Base-by-base conservation (phyloP, 345 rosid genomes). In the Kernera saxatilis region DNA sequence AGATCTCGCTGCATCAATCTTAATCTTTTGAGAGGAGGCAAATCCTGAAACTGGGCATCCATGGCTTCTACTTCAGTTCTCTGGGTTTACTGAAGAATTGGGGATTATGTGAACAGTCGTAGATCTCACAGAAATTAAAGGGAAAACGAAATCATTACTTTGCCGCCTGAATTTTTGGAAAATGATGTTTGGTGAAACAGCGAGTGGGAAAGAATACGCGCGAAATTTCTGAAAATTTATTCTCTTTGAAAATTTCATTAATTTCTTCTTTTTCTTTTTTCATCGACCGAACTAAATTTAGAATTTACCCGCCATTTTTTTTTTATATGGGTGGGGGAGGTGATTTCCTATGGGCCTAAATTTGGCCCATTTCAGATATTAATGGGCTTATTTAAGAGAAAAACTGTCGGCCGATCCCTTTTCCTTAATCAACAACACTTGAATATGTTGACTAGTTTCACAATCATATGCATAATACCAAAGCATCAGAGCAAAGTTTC, bases 1-100 rank as follows among this genome's bases (percentile, higher is more conserved):
- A 69, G 62, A 63, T 63, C 79, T 55, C 80, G 78, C 40, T 85
- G 93, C 65, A 85, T 58, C 57, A 87, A 46, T 29, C 86, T 76
- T 27, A 84, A 79, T 54, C 99, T 74, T 69, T 94, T 89, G 79
- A 87, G 83, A 67, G 97, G 97, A 67, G 97, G 97, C 23, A 88
- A 49, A 15, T 76, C 56, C 59, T 82, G 87, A 48, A 61, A 80
- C 6, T 74, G 75, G 56, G 81, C 5, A 44, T 86, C 90, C 94
- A 85, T 92, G 44, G 60, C 59, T 58, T 53, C 43, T 26, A 0
- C 9, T 62, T 70, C 32, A 69, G 72, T 32, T 76, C 74, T 70
- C 8, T 56, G 49, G 32, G 18, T 29, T 9, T 12, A 8, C 3
- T 15, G 53, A 51, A 40, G 14, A n/a, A 39, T 18, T 9, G 8